phyloP scores from a whole-genome alignment of 2,329 filamentous ascomycete species.

The Clonostachys solani region DNA sequence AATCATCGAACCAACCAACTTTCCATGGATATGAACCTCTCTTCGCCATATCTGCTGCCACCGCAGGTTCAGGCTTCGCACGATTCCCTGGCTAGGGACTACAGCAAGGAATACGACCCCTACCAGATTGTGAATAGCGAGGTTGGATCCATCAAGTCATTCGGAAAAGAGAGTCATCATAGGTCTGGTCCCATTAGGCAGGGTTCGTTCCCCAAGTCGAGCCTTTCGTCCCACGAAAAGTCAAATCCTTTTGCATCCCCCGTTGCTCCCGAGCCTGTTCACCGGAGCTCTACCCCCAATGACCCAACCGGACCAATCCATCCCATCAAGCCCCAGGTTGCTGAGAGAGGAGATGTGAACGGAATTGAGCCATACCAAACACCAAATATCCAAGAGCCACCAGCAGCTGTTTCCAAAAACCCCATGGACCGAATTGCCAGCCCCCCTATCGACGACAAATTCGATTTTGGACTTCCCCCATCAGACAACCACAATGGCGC shows the following conservation, averaged over 20 bases:
- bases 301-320: conserved; percentile 17
- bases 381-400: conserved; percentile 19
- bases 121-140: conserved; percentile 66
- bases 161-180: conserved; percentile 27
- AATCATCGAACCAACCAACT: conserved; percentile 45
- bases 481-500: conserved; percentile 1
- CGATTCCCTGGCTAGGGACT: conserved; percentile 43
- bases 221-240: conserved; percentile 23
- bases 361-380: conserved; percentile 18
- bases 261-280: conserved; percentile 20
- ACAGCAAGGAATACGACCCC: conserved; percentile 75
- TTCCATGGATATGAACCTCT: conserved; percentile 71
- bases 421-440: conserved; percentile 13
- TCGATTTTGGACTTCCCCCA: no score
- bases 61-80: conserved; percentile 83
- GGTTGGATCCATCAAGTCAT: conserved; percentile 50
- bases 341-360: conserved; percentile 24
- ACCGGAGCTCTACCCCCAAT: conserved; percentile 7
- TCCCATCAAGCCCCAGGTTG: conserved; percentile 25
- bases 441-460: conserved; percentile 9
- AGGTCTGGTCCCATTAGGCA: conserved; percentile 18
- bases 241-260: conserved; percentile 29
- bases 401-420: conserved; percentile 18
- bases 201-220: conserved; percentile 40
- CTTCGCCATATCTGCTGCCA: conserved; percentile 90